Evolutionary conservation across 371 early-diverging fungal species (phyloP).

Genomic region (Rhizopus sp.): DNA sequence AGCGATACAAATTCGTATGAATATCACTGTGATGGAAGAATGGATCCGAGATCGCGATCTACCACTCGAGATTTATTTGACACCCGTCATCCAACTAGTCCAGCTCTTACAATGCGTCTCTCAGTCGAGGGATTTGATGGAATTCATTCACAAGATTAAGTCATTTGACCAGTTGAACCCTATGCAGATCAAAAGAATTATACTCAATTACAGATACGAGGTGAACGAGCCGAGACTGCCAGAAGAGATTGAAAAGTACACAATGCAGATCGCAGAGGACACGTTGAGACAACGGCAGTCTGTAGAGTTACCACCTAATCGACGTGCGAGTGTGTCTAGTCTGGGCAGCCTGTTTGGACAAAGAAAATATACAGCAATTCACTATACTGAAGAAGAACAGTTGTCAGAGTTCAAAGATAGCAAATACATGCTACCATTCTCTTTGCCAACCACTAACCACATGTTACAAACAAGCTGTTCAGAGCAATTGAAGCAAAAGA

Average conservation of each 20-base stretch:
- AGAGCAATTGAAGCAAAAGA: conserved; percentile 26
- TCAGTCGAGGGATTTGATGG: conserved; percentile 63
- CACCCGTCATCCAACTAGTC: conserved; percentile 76
- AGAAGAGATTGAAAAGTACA: conserved; percentile 73
- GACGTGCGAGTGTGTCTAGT: conserved; percentile 40
- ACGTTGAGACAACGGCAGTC: conserved; percentile 40
- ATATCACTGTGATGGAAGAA: conserved; percentile 77
- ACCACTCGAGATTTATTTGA: conserved; percentile 46
- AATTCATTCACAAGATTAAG: conserved; percentile 74
- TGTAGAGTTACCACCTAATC: conserved; percentile 25
- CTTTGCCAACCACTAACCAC: conserved; percentile 42
- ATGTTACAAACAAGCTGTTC: conserved; percentile 19
- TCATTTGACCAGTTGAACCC: conserved; percentile 68
- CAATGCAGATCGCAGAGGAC: conserved; percentile 67
- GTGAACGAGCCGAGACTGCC: conserved; percentile 72
- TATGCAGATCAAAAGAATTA: conserved; percentile 70
- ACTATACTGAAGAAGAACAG: conserved; percentile 24
- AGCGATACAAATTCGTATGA: conserved; percentile 86
- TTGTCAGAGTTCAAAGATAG: conserved; percentile 51
- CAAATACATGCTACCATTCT: conserved; percentile 54
- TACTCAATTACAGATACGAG: conserved; percentile 84
- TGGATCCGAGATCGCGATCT: conserved; percentile 72
- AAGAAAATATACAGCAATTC: neutral
- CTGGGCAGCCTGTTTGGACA: conserved; percentile 27
- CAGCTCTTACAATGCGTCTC: conserved; percentile 85